A percentile compares a stretch with the other conserved stretches of the same genome.
These are phyloP conservation scores for Dicorynia guianensis DNA, from an alignment of 306 rosid species.

Conservation along the genomic window DNA sequence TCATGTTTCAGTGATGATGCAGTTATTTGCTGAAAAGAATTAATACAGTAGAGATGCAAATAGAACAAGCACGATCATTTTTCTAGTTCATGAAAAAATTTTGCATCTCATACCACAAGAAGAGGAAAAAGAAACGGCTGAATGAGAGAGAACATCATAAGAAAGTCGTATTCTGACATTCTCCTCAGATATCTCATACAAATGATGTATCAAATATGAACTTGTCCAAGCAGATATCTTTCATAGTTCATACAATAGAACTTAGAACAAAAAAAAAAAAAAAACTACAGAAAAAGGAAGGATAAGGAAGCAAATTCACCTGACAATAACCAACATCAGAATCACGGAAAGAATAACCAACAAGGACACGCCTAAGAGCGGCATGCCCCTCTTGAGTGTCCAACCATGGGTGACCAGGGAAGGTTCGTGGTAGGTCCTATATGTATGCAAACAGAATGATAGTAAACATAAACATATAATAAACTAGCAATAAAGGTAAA, in stretches of 20 bases:
- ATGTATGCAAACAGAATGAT: constrained; percentile 14
- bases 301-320: constrained; percentile 52
- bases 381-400: constrained; percentile 97
- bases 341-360: constrained; percentile 97
- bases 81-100: neutral
- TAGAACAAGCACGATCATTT: constrained; percentile 12
- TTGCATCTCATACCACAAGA: neutral
- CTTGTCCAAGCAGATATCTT: neutral
- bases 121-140: neutral
- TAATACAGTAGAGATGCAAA: constrained; percentile 13
- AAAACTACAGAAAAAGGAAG: constrained; percentile 9
- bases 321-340: constrained; percentile 99
- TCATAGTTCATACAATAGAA: neutral
- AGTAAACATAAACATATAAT: constrained; percentile 10
- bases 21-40: constrained; percentile 7
- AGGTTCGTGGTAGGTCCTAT: constrained; percentile 95
- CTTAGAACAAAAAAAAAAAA: too few relatives aligned
- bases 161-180: constrained; percentile 1
- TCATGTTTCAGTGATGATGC: neutral
- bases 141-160: neutral
- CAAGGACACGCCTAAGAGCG: constrained; percentile 94
- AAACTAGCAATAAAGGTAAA: neutral
- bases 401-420: constrained; percentile 98
- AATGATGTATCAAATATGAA: constrained; percentile 3
- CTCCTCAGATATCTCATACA: neutral